These are phyloP conservation scores for Rutstroemia sydowiana DNA, from an alignment of 2,329 filamentous ascomycete species.

Conservation along the genomic window DNA sequence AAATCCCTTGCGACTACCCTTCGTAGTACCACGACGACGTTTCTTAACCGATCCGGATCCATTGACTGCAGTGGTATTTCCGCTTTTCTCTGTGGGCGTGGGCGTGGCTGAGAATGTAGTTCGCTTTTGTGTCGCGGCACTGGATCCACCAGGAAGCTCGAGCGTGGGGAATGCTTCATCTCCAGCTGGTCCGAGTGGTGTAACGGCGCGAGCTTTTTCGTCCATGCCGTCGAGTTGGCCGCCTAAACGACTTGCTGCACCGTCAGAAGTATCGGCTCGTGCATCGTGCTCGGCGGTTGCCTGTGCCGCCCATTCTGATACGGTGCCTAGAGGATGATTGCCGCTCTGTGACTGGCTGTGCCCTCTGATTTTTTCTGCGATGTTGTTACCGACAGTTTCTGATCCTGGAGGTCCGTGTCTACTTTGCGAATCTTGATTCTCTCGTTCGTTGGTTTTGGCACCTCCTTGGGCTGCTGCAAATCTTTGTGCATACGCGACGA, in stretches of 20 bases:
- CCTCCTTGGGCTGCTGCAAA: conserved; percentile 48
- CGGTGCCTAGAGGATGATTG: conserved; percentile 20
- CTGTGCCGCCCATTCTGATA: conserved; percentile 24
- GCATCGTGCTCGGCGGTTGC: conserved; percentile 19
- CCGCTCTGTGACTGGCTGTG: conserved; percentile 11
- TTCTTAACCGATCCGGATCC: conserved; percentile 45
- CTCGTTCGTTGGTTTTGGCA: conserved; percentile 27
- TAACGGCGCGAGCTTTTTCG: conserved; percentile 27
- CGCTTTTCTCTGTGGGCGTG: conserved; percentile 14
- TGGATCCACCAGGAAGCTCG: conserved; percentile 29
- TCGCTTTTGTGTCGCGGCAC: conserved; percentile 34
- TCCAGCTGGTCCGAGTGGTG: conserved; percentile 37
- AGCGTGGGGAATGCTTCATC: conserved; percentile 42
- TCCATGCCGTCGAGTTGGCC: conserved; percentile 20
- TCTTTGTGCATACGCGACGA: conserved; percentile 60
- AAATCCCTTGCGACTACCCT: conserved; percentile 54
- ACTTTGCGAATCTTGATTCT: conserved; percentile 25
- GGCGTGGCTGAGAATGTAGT: conserved; percentile 46
- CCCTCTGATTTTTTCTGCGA: conserved; percentile 21
- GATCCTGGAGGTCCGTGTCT: conserved; percentile 29
- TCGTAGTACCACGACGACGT: conserved; percentile 60
- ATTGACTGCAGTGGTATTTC: conserved; percentile 11
- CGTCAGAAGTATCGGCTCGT: conserved; percentile 12
- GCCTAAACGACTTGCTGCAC: conserved; percentile 14
- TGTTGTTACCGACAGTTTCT: background rate